Evolutionary conservation across 2,329 filamentous ascomycete species (phyloP).

Genomic region (Graphium sp.): DNA sequence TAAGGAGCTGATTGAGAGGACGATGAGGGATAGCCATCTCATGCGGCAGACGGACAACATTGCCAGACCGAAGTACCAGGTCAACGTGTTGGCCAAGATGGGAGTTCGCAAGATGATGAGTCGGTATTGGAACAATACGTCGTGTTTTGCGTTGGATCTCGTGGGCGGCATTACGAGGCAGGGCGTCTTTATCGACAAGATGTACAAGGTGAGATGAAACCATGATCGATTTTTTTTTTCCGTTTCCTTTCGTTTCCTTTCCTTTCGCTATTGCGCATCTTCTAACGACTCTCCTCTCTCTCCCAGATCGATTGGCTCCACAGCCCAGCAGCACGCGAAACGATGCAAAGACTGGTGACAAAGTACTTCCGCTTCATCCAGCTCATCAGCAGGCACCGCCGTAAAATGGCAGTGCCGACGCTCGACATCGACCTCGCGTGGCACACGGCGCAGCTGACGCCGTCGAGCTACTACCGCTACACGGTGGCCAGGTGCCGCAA

Average conservation of each 20-base stretch:
- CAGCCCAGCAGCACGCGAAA: constrained; percentile 44
- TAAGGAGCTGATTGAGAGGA: constrained; percentile 27
- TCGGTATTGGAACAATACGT: constrained; percentile 53
- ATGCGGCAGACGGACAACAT: constrained; percentile 22
- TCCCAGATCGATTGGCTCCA: constrained; percentile 56
- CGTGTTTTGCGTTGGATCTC: constrained; percentile 47
- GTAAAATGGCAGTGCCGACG: constrained; percentile 45
- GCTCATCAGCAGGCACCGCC: constrained; percentile 33
- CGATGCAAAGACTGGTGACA: constrained; percentile 43
- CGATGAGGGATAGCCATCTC: constrained; percentile 18
- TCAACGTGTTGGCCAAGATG: constrained; percentile 17
- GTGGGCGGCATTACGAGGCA: constrained; percentile 49
- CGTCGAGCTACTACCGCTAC: constrained; percentile 43
- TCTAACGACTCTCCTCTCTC: background rate
- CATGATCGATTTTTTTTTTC: background rate
- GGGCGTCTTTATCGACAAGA: constrained; percentile 52
- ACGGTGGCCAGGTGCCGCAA: constrained; percentile 26
- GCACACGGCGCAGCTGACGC: constrained; percentile 66
- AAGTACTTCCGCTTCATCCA: constrained; percentile 50
- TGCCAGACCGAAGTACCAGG: too few relatives aligned
- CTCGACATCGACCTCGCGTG: constrained; percentile 61
- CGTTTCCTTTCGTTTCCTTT: background rate
- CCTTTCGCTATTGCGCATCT: background rate
- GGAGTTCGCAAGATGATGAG: constrained; percentile 51
- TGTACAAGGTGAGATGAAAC: constrained; percentile 30